Conservation (phyloP, 2,329 filamentous ascomycete species). For the Diaporthe helianthi region DNA sequence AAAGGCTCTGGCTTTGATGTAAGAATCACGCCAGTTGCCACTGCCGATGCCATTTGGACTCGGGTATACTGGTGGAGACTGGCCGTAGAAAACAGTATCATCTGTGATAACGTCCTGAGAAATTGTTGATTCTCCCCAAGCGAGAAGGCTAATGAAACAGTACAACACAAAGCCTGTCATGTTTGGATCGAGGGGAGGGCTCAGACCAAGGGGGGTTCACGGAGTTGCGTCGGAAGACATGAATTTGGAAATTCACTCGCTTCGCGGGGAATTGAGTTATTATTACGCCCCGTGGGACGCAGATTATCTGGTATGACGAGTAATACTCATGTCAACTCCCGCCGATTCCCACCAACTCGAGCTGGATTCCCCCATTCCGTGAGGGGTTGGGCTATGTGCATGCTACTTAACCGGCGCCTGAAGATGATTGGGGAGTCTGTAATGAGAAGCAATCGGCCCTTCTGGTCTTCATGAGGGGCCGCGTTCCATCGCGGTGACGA, state of each 20-base stretch:
- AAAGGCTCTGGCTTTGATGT: conserved; percentile 70
- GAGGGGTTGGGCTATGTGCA: conserved; percentile 13
- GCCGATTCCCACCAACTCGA: not conserved
- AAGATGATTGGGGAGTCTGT: not conserved
- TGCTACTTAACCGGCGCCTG: conserved; percentile 7
- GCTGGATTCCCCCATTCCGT: not conserved
- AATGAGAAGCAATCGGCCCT: conserved; percentile 28
- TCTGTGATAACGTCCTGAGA: conserved; percentile 33
- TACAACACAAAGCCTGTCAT: conserved; percentile 25
- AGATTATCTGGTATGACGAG: not conserved
- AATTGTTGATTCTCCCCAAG: conserved; percentile 5
- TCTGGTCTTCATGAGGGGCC: conserved; percentile 21
- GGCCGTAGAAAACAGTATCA: conserved; percentile 32
- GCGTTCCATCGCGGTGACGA: not conserved
- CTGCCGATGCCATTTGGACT: conserved; percentile 30
- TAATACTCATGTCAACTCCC: not conserved
- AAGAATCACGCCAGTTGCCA: conserved; percentile 71
- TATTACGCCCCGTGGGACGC: not conserved
- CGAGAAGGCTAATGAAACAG: conserved; percentile 28
- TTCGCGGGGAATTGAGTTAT: conserved; percentile 1
- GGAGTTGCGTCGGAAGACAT: not conserved
- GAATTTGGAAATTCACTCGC: not conserved
- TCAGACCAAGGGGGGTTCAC: not conserved
- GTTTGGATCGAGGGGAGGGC: not conserved
- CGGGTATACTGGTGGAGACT: conserved; percentile 31